A percentile compares a stretch with the other conserved stretches of the same genome.
phyloP scores from a whole-genome alignment of 257 asterid species.

The Fraxinus excelsior region DNA sequence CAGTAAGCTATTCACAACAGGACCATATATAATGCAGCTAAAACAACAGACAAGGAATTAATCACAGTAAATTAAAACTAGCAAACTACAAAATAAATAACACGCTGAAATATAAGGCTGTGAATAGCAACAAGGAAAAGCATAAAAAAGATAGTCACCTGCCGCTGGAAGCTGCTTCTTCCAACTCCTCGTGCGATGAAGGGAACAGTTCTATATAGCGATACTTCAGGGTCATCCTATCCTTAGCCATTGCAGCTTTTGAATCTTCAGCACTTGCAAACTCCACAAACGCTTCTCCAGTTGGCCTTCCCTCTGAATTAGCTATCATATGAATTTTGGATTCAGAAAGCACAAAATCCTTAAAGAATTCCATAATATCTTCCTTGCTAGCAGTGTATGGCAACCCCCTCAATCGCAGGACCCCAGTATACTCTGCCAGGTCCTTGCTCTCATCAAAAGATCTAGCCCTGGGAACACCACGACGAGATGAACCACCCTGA shows the following conservation, averaged over 20 bases:
- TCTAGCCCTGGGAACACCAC: slow-evolving; percentile 70
- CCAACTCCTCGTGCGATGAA: slow-evolving; percentile 85
- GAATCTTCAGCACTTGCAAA: slow-evolving; percentile 86
- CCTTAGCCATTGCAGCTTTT: slow-evolving; percentile 87
- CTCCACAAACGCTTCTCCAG: slow-evolving; percentile 97
- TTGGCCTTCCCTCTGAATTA: slow-evolving; percentile 82
- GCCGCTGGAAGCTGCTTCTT: slow-evolving; percentile 85
- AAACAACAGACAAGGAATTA: background rate
- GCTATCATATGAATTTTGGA: slow-evolving; percentile 68
- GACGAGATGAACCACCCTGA: slow-evolving; percentile 74
- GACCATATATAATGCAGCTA: background rate
- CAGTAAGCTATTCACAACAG: background rate
- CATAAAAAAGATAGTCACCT: slow-evolving; percentile 49
- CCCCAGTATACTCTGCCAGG: slow-evolving; percentile 77
- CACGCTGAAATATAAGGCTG: slow-evolving; percentile 2
- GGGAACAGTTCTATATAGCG: slow-evolving; percentile 93
- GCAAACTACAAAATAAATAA: background rate
- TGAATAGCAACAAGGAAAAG: slow-evolving; percentile 6
- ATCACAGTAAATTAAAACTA: slow-evolving; percentile 3
- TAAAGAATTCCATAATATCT: slow-evolving; percentile 70
- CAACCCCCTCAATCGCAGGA: slow-evolving; percentile 86
- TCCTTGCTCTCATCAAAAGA: slow-evolving; percentile 75
- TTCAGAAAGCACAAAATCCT: slow-evolving; percentile 71
- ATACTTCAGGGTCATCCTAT: slow-evolving; percentile 75
- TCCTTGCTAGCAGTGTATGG: slow-evolving; percentile 80